Evolutionary conservation across 345 rosid genomes (phyloP), one percentile per base, ranked within the genome.

Genomic region (Salix viminalis): DNA sequence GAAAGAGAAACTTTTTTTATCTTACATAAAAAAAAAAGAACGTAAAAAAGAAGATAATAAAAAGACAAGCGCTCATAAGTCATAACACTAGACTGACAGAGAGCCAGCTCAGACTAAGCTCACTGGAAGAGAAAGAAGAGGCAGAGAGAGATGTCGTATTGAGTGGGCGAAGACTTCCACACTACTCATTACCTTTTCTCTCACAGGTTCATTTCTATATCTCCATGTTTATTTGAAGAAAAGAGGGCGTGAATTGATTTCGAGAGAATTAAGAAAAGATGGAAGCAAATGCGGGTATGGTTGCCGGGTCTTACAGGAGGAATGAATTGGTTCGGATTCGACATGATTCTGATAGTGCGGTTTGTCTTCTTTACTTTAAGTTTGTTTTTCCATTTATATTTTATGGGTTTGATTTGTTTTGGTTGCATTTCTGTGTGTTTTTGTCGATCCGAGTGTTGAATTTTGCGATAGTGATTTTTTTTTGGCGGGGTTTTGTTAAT

Each of bases 321-420:
- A 96, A 96, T 82, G 97, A 96, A 88, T 87, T 96, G 66, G 99
- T 96, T 75, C 97, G 98, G 85, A 96, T 96, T 81, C 97, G 91
- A 37, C 95, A 96, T 76, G 99, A 96, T 83, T 96, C 97, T 71
- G 98, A 96, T 70, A 85, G 97, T 65, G 97, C 91, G 94, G 99
- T 96, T 79, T 60, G 98, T 92, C 66, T 37, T 75, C 76, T 75
- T 39, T 32, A 10, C 37, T 79, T 9, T 41, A 6, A 19, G 7
- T n/a, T 61, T 44, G 19, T 30, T 15, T 41, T 72, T 6, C 5
- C 23, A 7, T 39, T 52, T 10, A 4, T 36, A 19, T 24, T 11
- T 9, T 67, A 16, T 41, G 67, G 34, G 0, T 36, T 68, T 68
- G 44, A 34, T 66, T 37, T 18, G 44, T 9, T 66, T 10, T 68